Evolutionary conservation across 306 rosid genomes (phyloP), one percentile per base, ranked within the genome.

Genomic region (Inga oerstediana): DNA sequence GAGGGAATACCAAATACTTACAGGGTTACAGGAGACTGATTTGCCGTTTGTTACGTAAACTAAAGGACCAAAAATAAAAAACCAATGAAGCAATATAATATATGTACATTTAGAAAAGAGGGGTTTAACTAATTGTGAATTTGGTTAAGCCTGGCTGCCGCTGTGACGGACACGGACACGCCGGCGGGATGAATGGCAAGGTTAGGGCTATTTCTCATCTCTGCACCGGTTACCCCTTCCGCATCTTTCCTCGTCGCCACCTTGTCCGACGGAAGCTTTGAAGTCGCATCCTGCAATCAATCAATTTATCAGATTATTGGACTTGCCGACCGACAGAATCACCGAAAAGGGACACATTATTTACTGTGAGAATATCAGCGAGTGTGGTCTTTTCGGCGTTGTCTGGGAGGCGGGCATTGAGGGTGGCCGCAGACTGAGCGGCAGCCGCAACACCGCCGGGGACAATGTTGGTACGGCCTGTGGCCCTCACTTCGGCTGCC

Each of bases 401-500:
- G 59, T 67, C 82, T 20, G 89, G 49, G 35, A 78, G 32, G 27
- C 94, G 85, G 65, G 95, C 91, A 81, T 91, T 92, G 46, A 82
- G 84, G 7, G 91, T 91, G n/a, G 98, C 94, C 0, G 98, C 95
- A 0, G 95, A 94, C 61, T 94, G 98, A 0, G 98, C 95, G 0
- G 90, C 90, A 0, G 95, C 94, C 0, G 95, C 95, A 19, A 94
- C 91, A 22, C 97, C 93, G 0, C 93, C 93, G 0, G 94, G 94
- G 43, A 90, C 87, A 15, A 91, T 90, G 88, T 81, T 88, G 48
- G 90, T 91, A 6, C 90, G 87, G 0, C 98, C 92, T 0, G 93
- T 91, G 67, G 95, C 97, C 80, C 95, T 86, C 19, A 88, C 93
- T 83, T 92, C 97, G 0, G 97, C 97, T 0, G 97, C 98, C 75